These are phyloP conservation scores for Gelatoporia subvermispora DNA, from an alignment of 768 basidiomycete species.

Conservation along the genomic window DNA sequence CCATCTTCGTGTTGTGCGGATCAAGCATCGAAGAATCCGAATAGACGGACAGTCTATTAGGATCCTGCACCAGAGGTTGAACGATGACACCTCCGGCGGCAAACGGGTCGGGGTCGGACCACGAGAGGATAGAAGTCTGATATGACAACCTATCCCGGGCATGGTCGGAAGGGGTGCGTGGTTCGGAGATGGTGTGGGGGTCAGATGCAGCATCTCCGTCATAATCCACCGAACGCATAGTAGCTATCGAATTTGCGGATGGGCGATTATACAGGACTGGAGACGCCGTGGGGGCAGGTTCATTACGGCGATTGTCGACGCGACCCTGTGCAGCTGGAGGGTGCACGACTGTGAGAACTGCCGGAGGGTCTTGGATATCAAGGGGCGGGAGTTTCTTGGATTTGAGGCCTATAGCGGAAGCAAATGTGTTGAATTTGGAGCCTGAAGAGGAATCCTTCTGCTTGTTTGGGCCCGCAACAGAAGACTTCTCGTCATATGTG, in stretches of 20 bases:
- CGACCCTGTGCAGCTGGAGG: conserved; percentile 14
- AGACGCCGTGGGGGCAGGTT: conserved; percentile 9
- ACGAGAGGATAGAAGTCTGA: conserved; percentile 54
- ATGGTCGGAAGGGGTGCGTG: conserved; percentile 48
- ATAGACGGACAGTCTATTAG: conserved; percentile 47
- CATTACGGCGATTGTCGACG: conserved; percentile 6
- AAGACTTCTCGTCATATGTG: conserved; percentile 16
- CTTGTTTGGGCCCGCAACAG: conserved; percentile 10
- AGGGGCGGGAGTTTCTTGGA: conserved; percentile 51
- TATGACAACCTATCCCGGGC: conserved; percentile 25
- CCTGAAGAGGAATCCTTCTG: conserved; percentile 17
- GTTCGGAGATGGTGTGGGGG: conserved; percentile 32
- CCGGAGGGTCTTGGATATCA: conserved; percentile 47
- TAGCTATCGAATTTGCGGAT: conserved; percentile 52
- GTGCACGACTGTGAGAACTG: conserved; percentile 14
- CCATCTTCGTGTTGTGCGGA: conserved; percentile 34
- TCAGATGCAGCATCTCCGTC: conserved; percentile 26
- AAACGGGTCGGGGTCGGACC: conserved; percentile 64
- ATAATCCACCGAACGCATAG: conserved; percentile 51
- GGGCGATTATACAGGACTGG: conserved; percentile 32
- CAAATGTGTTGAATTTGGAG: conserved; percentile 51
- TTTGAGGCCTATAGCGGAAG: conserved; percentile 59
- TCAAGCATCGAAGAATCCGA: conserved; percentile 49
- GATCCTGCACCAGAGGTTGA: conserved; percentile 34
- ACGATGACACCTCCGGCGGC: conserved; percentile 44